phyloP scores from a whole-genome alignment of 768 basidiomycete species.

The Pleurotus eryngii region DNA sequence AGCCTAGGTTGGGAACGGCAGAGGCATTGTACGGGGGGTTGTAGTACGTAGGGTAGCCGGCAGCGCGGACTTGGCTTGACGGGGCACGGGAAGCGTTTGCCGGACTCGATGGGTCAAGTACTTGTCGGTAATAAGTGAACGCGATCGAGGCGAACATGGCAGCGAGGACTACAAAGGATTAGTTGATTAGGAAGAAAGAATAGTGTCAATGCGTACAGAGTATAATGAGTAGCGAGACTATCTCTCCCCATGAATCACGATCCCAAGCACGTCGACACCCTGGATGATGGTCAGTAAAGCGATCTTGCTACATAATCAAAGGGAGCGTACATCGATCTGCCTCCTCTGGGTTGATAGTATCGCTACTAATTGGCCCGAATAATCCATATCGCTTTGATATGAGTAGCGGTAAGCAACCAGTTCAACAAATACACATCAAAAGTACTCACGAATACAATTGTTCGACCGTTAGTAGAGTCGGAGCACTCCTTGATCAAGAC shows the following conservation, averaged over 20 bases:
- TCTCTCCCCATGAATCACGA: slow-evolving; percentile 65
- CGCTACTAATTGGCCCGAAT: slow-evolving; percentile 43
- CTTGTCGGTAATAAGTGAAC: slow-evolving; percentile 73
- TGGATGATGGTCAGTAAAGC: slow-evolving; percentile 21
- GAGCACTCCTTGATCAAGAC: slow-evolving; percentile 59
- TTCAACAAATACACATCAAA: neutral
- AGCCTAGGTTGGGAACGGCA: slow-evolving; percentile 27
- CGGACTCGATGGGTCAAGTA: slow-evolving; percentile 61
- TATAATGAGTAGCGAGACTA: slow-evolving; percentile 59
- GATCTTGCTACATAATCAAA: no score
- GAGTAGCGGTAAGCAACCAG: neutral
- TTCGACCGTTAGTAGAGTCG: slow-evolving; percentile 29
- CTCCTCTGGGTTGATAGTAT: slow-evolving; percentile 28
- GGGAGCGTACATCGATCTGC: slow-evolving; percentile 44
- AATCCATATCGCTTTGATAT: slow-evolving; percentile 42
- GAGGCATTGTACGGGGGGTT: slow-evolving; percentile 54
- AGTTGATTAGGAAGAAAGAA: neutral
- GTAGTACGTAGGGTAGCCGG: slow-evolving; percentile 49
- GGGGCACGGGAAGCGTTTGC: slow-evolving; percentile 51
- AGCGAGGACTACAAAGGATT: slow-evolving; percentile 41
- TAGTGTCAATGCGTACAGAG: slow-evolving; percentile 41
- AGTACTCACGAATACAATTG: slow-evolving; percentile 33
- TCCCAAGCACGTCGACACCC: slow-evolving; percentile 63
- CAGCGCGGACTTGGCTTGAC: slow-evolving; percentile 31
- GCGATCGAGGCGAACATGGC: slow-evolving; percentile 62